Conservation (phyloP, 768 basidiomycete species). For the Rhizopogon vesiculosus region DNA sequence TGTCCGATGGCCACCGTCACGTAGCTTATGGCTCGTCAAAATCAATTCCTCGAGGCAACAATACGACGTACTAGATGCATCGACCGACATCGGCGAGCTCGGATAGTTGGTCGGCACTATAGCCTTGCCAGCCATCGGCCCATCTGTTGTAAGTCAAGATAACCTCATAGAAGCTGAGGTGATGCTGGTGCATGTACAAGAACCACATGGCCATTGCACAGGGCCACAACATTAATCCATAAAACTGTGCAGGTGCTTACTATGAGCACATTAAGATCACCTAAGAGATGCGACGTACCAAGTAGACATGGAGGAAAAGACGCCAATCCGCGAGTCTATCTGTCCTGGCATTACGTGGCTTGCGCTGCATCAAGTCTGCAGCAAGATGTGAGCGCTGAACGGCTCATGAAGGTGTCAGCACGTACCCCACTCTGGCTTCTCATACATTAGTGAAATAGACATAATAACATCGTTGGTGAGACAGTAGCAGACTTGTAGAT, state of each 20-base stretch:
- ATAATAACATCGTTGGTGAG: conserved; percentile 40
- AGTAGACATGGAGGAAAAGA: conserved; percentile 44
- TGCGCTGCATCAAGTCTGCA: conserved; percentile 33
- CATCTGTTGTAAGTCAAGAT: conserved; percentile 37
- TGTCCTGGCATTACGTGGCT: conserved; percentile 37
- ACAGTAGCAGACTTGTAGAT: conserved; percentile 43
- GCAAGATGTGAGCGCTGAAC: background rate
- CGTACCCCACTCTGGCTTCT: conserved; percentile 36
- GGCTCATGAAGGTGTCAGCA: background rate
- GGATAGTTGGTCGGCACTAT: conserved; percentile 22
- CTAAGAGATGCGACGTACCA: conserved; percentile 26
- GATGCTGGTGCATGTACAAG: conserved; percentile 32
- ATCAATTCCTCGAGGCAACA: background rate
- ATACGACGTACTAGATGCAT: conserved; percentile 34
- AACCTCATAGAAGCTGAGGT: conserved; percentile 29
- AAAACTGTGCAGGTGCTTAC: conserved; percentile 26
- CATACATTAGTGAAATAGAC: conserved; percentile 37
- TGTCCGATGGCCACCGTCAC: conserved; percentile 29
- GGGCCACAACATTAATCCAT: conserved; percentile 40
- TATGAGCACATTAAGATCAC: background rate
- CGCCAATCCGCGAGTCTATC: conserved; percentile 47
- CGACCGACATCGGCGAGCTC: conserved; percentile 36
- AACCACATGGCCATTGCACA: conserved; percentile 38
- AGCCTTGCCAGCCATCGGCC: conserved; percentile 31
- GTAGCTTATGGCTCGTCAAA: conserved; percentile 20